Percentiles rank a stretch among this genome's conserved stretches.
Conservation (phyloP, 495 filamentous ascomycete genomes). For the Neurospora cerealis region DNA sequence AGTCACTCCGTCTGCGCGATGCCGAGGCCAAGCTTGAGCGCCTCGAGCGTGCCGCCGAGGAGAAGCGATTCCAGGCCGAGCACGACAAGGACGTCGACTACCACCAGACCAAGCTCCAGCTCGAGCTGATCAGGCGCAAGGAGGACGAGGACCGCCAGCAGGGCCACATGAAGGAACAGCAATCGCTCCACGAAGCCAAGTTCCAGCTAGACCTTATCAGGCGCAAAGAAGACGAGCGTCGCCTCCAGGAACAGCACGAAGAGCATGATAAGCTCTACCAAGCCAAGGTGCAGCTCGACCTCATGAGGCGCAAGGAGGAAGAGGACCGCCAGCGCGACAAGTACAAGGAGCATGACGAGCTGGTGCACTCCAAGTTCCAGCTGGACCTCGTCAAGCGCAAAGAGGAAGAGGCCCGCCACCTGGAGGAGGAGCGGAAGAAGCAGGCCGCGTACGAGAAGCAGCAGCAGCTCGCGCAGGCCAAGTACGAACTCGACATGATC, state of each 20-base stretch:
- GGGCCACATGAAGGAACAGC: conserved; percentile 18
- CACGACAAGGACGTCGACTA: conserved; percentile 10
- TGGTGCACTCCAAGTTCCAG: conserved; percentile 33
- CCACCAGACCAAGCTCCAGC: conserved; percentile 5
- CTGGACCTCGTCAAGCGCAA: conserved; percentile 10
- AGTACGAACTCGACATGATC: conserved; percentile 32
- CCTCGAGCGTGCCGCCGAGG: not conserved
- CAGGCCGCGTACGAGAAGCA: conserved; percentile 25
- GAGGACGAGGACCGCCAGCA: conserved; percentile 33
- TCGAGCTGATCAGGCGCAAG: conserved; percentile 25
- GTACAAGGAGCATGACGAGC: conserved; percentile 36
- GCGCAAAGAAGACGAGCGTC: conserved; percentile 28
- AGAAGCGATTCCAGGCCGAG: not conserved
- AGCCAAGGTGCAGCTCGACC: conserved; percentile 32
- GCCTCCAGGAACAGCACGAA: conserved; percentile 27
- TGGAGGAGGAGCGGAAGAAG: conserved; percentile 41
- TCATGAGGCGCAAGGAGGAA: conserved; percentile 19
- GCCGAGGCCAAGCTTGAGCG: conserved; percentile 1
- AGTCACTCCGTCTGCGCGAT: conserved; percentile 2
- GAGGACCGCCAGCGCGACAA: conserved; percentile 32
- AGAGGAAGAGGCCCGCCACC: conserved; percentile 26
- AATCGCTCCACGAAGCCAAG: conserved; percentile 18
- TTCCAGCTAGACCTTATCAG: conserved; percentile 14
- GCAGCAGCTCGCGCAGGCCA: conserved; percentile 26
- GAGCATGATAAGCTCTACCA: conserved; percentile 34